phyloP scores from a whole-genome alignment of 2,329 filamentous ascomycete genomes.

The Claviceps purpurea region DNA sequence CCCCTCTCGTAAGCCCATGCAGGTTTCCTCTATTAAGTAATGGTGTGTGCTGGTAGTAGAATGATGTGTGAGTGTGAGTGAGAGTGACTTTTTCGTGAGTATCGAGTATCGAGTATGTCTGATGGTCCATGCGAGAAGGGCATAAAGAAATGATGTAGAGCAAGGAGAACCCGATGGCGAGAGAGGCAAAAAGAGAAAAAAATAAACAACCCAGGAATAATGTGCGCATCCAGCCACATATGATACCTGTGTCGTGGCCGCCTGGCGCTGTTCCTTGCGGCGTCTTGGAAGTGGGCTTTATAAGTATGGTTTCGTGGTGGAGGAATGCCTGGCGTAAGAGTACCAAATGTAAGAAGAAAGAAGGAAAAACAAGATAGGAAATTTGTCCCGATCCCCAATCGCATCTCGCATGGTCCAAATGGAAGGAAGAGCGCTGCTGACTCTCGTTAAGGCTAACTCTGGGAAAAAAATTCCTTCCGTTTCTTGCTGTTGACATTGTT shows the following conservation, averaged over 20 bases:
- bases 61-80: background rate
- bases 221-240: slow-evolving; percentile 14
- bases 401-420: background rate
- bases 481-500: background rate
- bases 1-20: background rate
- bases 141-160: slow-evolving; percentile 13
- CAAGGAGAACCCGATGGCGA: slow-evolving; percentile 7
- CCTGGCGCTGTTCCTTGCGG: slow-evolving; percentile 26
- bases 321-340: slow-evolving; percentile 20
- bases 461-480: background rate
- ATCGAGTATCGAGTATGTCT: background rate
- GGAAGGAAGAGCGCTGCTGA: background rate
- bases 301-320: slow-evolving; percentile 21
- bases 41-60: background rate
- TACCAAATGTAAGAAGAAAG: slow-evolving; percentile 3
- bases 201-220: too few relatives aligned
- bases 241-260: slow-evolving; percentile 23
- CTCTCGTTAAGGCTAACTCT: background rate
- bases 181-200: slow-evolving; percentile 17
- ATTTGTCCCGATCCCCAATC: background rate
- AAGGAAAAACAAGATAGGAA: slow-evolving; percentile 1
- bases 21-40: slow-evolving; percentile 2
- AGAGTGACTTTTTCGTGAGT: background rate
- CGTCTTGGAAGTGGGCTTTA: slow-evolving; percentile 22
- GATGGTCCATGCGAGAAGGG: slow-evolving; percentile 4